These are phyloP conservation scores for Trichoderma sp. DNA, from an alignment of 2,329 filamentous ascomycete species.

Conservation along the genomic window DNA sequence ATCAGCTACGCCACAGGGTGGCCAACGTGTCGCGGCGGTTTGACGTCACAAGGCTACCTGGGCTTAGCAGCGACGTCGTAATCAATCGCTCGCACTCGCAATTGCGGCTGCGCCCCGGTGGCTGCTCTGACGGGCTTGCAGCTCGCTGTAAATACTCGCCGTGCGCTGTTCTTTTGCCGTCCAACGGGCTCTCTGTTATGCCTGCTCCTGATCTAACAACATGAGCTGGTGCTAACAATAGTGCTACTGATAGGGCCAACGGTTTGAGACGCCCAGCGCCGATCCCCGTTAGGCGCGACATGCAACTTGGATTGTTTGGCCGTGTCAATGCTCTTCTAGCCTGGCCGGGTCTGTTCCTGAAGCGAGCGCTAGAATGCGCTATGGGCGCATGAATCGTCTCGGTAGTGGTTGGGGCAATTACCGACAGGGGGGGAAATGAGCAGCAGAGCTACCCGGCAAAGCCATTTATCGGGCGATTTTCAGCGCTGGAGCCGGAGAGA, in stretches of 20 bases:
- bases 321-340: not conserved
- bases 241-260: not conserved
- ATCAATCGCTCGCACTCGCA: not conserved
- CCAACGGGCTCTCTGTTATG: not conserved
- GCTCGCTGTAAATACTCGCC: not conserved
- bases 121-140: not conserved
- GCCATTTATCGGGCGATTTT: not conserved
- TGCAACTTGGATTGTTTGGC: slow-evolving; percentile 12
- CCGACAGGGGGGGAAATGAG: slow-evolving; percentile 18
- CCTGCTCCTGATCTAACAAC: not conserved
- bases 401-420: slow-evolving; percentile 24
- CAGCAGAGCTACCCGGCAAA: slow-evolving; percentile 11
- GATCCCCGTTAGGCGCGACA: slow-evolving; percentile 1
- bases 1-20: slow-evolving; percentile 15
- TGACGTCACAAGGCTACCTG: slow-evolving; percentile 24
- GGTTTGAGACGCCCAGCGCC: not conserved
- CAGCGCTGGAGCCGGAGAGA: not conserved
- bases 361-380: slow-evolving; percentile 20
- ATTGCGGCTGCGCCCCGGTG: not conserved
- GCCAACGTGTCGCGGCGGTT: slow-evolving; percentile 17
- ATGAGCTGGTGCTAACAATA: not conserved
- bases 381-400: slow-evolving; percentile 26
- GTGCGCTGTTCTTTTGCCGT: not conserved
- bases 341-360: not conserved
- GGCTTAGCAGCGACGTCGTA: not conserved